Evolutionary conservation across 2,329 filamentous ascomycete genomes (phyloP).

Genomic region (Calonectria pauciramosa): DNA sequence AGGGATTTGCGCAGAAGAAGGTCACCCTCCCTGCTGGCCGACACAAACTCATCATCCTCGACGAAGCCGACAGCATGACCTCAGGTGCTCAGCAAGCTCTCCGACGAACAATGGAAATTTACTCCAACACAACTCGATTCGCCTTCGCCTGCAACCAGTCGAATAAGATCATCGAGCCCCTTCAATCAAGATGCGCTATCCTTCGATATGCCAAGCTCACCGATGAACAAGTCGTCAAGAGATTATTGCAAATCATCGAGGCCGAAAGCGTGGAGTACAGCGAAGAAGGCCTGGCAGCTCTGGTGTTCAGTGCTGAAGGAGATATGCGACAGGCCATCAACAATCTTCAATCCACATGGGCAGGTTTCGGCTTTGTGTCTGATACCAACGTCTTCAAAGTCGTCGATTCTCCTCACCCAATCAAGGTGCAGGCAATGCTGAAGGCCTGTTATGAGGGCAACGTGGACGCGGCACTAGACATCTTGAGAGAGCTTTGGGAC

Average conservation of each 20-base stretch:
- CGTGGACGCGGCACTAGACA: constrained; percentile 88
- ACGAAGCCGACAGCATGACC: constrained; percentile 99
- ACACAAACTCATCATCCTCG: constrained; percentile 97
- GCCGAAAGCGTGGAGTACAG: constrained; percentile 91
- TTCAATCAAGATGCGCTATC: constrained; percentile 97
- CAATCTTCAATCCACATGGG: constrained; percentile 92
- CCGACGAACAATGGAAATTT: constrained; percentile 98
- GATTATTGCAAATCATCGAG: constrained; percentile 91
- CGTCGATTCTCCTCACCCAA: constrained; percentile 95
- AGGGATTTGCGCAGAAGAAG: constrained; percentile 99
- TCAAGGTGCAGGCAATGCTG: constrained; percentile 98
- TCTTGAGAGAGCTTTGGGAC: constrained; percentile 91
- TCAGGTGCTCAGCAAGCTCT: constrained; percentile 96
- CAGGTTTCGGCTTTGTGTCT: constrained; percentile 96
- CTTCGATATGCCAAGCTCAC: constrained; percentile 93
- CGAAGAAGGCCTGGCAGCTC: constrained; percentile 93
- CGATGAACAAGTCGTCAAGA: constrained; percentile 91
- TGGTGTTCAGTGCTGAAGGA: constrained; percentile 97
- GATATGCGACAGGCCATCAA: constrained; percentile 99
- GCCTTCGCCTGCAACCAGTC: constrained; percentile 99
- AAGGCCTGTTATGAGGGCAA: constrained; percentile 96
- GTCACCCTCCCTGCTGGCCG: constrained; percentile 91
- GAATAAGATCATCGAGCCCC: constrained; percentile 99
- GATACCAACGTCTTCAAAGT: constrained; percentile 99
- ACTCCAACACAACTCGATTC: constrained; percentile 95